These are phyloP conservation scores for Exophiala mesophila DNA, from an alignment of 2,329 filamentous ascomycete genomes.

Conservation along the genomic window DNA sequence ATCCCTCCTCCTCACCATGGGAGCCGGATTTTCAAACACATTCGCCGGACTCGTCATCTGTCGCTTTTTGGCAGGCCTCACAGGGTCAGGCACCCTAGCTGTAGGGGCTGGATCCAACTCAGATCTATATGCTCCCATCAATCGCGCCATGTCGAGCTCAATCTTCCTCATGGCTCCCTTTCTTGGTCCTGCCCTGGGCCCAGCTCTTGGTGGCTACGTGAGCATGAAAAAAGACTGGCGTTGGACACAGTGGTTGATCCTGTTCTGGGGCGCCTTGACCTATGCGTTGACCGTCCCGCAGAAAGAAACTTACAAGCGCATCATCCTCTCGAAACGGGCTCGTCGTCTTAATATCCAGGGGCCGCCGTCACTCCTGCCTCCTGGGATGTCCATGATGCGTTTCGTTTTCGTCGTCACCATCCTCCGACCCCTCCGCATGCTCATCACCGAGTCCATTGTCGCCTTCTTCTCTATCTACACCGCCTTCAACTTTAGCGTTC, in stretches of 20 bases:
- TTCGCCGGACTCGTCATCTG: conserved; percentile 65
- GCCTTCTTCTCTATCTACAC: conserved; percentile 65
- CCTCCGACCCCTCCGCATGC: conserved; percentile 56
- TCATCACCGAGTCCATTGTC: conserved; percentile 66
- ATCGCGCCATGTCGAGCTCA: conserved; percentile 54
- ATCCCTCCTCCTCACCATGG: conserved; percentile 50
- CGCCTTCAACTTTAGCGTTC: conserved; percentile 69
- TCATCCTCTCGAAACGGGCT: conserved; percentile 59
- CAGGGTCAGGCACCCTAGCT: conserved; percentile 64
- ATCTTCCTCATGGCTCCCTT: conserved; percentile 57
- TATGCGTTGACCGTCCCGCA: conserved; percentile 55
- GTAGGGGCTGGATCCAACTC: conserved; percentile 67
- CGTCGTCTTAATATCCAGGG: conserved; percentile 51
- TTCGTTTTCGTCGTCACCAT: conserved; percentile 37
- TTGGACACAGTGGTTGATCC: conserved; percentile 69
- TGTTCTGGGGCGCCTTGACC: conserved; percentile 54
- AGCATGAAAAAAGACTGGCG: conserved; percentile 61
- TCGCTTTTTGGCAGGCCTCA: conserved; percentile 70
- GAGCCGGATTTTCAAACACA: conserved; percentile 50
- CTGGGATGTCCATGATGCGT: conserved; percentile 43
- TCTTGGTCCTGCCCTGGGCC: conserved; percentile 61
- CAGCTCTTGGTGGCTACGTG: conserved; percentile 66
- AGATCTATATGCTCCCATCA: conserved; percentile 49
- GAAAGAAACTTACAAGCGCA: conserved; percentile 65
- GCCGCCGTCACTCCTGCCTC: conserved; percentile 66